Evolutionary conservation across 2,329 filamentous ascomycete species (phyloP), one percentile per base, ranked within the genome.

Genomic region (Calonectria pauciramosa): DNA sequence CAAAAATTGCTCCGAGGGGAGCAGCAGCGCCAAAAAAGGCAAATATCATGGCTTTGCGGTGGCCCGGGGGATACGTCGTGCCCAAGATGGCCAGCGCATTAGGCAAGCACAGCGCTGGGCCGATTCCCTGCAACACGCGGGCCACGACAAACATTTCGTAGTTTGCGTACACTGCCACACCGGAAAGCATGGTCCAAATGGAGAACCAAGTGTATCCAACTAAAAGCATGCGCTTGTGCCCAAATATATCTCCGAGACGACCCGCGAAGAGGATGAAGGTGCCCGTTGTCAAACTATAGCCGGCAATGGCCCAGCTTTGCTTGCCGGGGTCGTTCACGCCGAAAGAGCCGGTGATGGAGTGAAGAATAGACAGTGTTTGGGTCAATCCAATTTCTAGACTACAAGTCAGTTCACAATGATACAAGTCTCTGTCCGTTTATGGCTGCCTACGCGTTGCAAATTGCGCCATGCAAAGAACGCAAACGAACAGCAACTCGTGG

Each of bases 21-120:
- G 85, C 85, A 14, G 77, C 80, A 18, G 82, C 85, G 3, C 83
- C 84, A 73, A 86, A 85, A 23, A 85, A 41, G 23, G 81, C 79
- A 56, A 86, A 84, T 0, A 83, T 80, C 79, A 85, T 82, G 13
- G 81, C 79, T 73, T 86, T 84, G 20, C 82, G 82, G 18, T 75
- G 74, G 1, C 85, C 83, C 0, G 82, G 81, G 0, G 84, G 80
- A 75, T 92, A 92, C 0, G 87, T 86, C 0, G 84, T 83, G 3
- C 91, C 91, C 2, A 93, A 81, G 13, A 93, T 85, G 2, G 90
- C 91, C 41, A 93, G 83, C 0, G 84, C 89, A 77, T 92, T 93
- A 0, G 91, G 90, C n/a, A 93, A 81, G 44, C 87, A 78, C 49
- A 93, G 85, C 0, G 90, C 89, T 0, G 90, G 89, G 0, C 91